phyloP scores from a whole-genome alignment of 1,139 yeast genomes.

The Pichia sp. region DNA sequence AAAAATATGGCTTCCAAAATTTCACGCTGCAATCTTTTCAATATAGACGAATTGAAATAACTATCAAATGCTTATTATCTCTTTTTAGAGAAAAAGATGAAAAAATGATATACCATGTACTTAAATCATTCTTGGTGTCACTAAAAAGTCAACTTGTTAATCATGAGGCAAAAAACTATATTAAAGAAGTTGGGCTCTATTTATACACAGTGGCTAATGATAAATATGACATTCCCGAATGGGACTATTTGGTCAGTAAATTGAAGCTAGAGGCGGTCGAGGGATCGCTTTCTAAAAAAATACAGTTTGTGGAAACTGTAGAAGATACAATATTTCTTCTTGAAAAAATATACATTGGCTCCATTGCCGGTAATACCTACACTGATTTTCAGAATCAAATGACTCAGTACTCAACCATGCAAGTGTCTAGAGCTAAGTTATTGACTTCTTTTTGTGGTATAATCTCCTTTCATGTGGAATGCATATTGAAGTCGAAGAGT shows the following conservation, averaged over 20 bases:
- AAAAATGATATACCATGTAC: background rate
- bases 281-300: slow-evolving; percentile 23
- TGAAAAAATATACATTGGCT: slow-evolving; percentile 21
- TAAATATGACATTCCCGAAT: slow-evolving; percentile 16
- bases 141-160: slow-evolving; percentile 21
- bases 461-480: slow-evolving; percentile 17
- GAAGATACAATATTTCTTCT: slow-evolving; percentile 23
- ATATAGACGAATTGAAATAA: slow-evolving; percentile 3
- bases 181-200: slow-evolving; percentile 21
- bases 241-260: slow-evolving; percentile 16
- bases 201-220: slow-evolving; percentile 22
- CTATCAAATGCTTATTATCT: slow-evolving; percentile 9
- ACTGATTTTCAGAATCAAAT: slow-evolving; percentile 15
- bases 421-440: background rate
- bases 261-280: slow-evolving; percentile 13
- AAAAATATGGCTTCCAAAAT: background rate
- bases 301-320: slow-evolving; percentile 22
- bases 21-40: slow-evolving; percentile 2
- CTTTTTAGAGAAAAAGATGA: slow-evolving; percentile 4
- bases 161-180: slow-evolving; percentile 17
- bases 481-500: slow-evolving; percentile 4
- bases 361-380: slow-evolving; percentile 13
- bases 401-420: background rate
- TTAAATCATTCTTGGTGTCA: slow-evolving; percentile 17
- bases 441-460: slow-evolving; percentile 16